Base-by-base conservation (phyloP, 352 stramenopile genomes). In the Pythium sukuiense region DNA sequence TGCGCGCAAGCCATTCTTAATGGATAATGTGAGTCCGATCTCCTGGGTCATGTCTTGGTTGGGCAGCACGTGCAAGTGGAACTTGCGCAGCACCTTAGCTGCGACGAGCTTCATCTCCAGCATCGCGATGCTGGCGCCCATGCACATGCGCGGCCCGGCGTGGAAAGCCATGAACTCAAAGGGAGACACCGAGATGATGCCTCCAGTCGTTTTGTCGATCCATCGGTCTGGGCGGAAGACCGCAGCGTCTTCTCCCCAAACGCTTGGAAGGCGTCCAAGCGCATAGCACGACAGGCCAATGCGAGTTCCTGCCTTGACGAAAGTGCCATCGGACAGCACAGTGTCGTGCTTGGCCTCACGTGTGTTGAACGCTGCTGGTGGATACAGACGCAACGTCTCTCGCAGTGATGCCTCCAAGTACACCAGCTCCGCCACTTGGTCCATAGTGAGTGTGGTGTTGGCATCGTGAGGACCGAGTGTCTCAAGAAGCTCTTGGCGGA, bases 91-190 rank as follows among this genome's bases (percentile, higher is more conserved):
- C 16, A 92, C 58, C 26, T 63, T 76, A 11, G 81, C 79, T 24
- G 79, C 70, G 45, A 80, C 69, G 3, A 89, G 68, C 53, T 90
- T 89, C 72, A 89, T 87, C 73, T 92, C 80, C n/a, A 92, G 37
- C 71, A 92, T 84, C 5, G 81, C 79, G 29, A 92, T 74, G 30
- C 63, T 74, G 48, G 77, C 76, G 41, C 88, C 88, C 6, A 94
- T 67, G 55, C 88, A 96, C 41, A 73, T 79, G 48, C 84, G 83
- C 9, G 70, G 81, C 0, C 88, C 88, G 5, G 74, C 81, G 32
- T 87, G 79, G 69, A 96, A 95, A 11, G 76, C 74, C 13, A 76
- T 80, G 61, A 90, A 92, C 58, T 90, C 79, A 66, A 82, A 85
- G 0, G 71, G 56, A n/a, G 80, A 84, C 1, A 75, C 56, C 27